Evolutionary conservation across 106 monocot species (phyloP).

Genomic region (Platanthera zijinensis): DNA sequence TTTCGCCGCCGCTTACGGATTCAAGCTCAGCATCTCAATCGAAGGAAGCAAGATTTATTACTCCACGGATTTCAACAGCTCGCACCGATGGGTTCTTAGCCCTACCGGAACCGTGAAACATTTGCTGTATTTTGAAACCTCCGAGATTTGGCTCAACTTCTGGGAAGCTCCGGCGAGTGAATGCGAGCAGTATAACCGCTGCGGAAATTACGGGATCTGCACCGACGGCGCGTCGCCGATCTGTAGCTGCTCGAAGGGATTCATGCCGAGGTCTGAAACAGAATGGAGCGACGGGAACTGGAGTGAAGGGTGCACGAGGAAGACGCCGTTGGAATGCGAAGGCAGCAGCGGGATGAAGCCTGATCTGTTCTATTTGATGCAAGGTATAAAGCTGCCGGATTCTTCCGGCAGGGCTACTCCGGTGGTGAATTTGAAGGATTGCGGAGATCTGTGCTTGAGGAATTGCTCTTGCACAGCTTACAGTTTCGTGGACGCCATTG

Average conservation of each 20-base stretch:
- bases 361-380: conserved; percentile 4
- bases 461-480: conserved; percentile 30
- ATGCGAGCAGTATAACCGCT: conserved; percentile 31
- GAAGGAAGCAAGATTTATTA: conserved; percentile 18
- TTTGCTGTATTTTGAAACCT: conserved; percentile 5
- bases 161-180: conserved; percentile 21
- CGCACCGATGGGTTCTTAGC: conserved; percentile 11
- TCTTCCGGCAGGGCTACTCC: background rate
- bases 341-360: background rate
- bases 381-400: conserved; percentile 32
- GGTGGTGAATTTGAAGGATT: background rate
- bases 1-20: conserved; percentile 12
- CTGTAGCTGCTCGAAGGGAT: conserved; percentile 21
- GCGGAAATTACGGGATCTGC: conserved; percentile 27
- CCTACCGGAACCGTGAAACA: conserved; percentile 18
- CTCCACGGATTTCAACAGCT: conserved; percentile 9
- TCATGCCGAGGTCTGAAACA: background rate
- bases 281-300: conserved; percentile 30
- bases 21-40: conserved; percentile 15
- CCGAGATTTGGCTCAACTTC: conserved; percentile 10
- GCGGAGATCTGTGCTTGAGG: conserved; percentile 5
- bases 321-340: conserved; percentile 10
- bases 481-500: conserved; percentile 7
- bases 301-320: conserved; percentile 18
- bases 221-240: conserved; percentile 1